These are phyloP conservation scores for Rutstroemia sp. DNA, from an alignment of 2,329 filamentous ascomycete genomes.

Conservation along the genomic window DNA sequence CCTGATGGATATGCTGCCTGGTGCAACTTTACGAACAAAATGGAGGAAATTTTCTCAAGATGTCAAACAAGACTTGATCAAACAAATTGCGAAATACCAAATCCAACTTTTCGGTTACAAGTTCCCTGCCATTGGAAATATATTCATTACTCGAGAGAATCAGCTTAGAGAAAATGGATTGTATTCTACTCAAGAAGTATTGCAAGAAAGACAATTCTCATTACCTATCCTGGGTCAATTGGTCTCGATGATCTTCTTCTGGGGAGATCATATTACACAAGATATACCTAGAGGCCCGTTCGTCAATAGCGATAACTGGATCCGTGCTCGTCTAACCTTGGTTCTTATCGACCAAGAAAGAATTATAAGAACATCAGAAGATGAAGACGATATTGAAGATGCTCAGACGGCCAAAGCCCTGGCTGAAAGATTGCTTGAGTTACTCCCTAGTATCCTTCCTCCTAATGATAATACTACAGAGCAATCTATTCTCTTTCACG, in stretches of 20 bases:
- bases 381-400: slow-evolving; percentile 28
- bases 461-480: slow-evolving; percentile 19
- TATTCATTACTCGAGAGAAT: neutral
- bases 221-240: neutral
- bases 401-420: slow-evolving; percentile 24
- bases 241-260: neutral
- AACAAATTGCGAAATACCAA: slow-evolving; percentile 28
- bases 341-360: too few species aligned
- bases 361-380: neutral
- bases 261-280: slow-evolving; percentile 3
- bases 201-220: neutral
- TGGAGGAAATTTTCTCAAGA: slow-evolving; percentile 30
- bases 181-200: neutral
- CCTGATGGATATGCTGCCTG: slow-evolving; percentile 29
- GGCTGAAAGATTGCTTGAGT: slow-evolving; percentile 25
- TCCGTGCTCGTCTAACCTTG: neutral
- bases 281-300: slow-evolving; percentile 4
- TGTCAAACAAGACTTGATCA: slow-evolving; percentile 29
- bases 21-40: slow-evolving; percentile 16
- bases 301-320: slow-evolving; percentile 3
- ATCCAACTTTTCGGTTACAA: slow-evolving; percentile 22
- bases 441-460: slow-evolving; percentile 31
- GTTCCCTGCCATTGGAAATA: neutral
- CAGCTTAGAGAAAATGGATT: neutral
- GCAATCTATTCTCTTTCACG: slow-evolving; percentile 31